Percentiles rank a stretch among this genome's conserved stretches.
Conservation (phyloP, 2,329 filamentous ascomycete species). For the Bisporella sp. region DNA sequence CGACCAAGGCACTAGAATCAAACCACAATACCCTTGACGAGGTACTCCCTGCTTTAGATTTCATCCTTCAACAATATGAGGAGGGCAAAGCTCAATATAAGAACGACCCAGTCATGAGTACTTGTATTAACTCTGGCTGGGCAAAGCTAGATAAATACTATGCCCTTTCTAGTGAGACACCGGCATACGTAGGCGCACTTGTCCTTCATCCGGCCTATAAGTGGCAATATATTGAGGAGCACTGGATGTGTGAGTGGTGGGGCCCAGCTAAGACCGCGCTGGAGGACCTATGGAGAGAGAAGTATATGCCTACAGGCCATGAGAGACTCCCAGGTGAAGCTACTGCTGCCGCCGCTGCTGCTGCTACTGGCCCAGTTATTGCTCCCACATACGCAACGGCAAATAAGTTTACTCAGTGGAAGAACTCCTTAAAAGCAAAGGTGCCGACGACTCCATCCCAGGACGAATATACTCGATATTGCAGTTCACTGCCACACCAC, state of each 20-base stretch:
- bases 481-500: background rate
- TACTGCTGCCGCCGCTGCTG: too few relatives aligned
- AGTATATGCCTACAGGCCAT: background rate
- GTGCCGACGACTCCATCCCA: background rate
- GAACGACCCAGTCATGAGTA: background rate
- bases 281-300: background rate
- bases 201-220: background rate
- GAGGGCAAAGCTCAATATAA: background rate
- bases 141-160: background rate
- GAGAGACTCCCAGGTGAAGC: background rate
- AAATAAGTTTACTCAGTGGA: background rate
- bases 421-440: background rate
- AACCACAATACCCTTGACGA: background rate
- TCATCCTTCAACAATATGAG: background rate
- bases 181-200: background rate
- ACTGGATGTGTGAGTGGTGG: background rate
- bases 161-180: background rate
- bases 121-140: background rate
- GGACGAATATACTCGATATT: background rate
- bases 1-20: background rate
- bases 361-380: background rate
- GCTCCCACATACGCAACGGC: background rate
- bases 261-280: background rate
- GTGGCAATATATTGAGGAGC: background rate
- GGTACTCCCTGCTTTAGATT: background rate